A percentile compares a stretch with the other conserved stretches of the same genome.
phyloP scores from a whole-genome alignment of 192 early-diverging fungal genomes.

The Podila verticillata region DNA sequence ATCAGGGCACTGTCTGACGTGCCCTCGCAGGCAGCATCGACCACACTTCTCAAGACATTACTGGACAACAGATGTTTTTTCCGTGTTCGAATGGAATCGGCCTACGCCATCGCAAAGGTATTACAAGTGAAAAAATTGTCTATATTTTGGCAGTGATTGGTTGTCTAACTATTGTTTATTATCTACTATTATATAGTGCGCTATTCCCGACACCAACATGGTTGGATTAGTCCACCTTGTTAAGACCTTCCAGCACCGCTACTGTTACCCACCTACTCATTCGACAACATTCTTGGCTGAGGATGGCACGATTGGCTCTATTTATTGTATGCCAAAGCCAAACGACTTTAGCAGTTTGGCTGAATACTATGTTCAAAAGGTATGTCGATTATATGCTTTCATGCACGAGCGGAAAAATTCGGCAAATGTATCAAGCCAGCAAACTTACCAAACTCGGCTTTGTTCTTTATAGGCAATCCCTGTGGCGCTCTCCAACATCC shows the following conservation, averaged over 20 bases:
- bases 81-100: conserved; percentile 85
- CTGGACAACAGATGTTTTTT: conserved; percentile 86
- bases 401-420: too few relatives aligned
- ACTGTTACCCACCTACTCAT: conserved; percentile 66
- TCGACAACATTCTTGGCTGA: conserved; percentile 33
- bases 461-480: conserved; percentile 60
- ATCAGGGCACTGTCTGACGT: conserved; percentile 30
- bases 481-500: conserved; percentile 76
- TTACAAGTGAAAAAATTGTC: too few relatives aligned
- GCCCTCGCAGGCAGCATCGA: conserved; percentile 73
- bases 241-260: conserved; percentile 78
- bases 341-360: conserved; percentile 90
- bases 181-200: conserved; percentile 49
- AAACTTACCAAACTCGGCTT: not conserved
- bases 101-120: conserved; percentile 71
- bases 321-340: conserved; percentile 73
- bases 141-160: not conserved
- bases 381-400: not conserved
- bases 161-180: not conserved
- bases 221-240: conserved; percentile 78
- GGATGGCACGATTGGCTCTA: conserved; percentile 49
- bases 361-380: conserved; percentile 93
- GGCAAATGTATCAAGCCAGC: too few relatives aligned
- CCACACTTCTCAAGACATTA: conserved; percentile 79
- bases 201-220: conserved; percentile 63